Evolutionary conservation across 306 rosid genomes (phyloP), one percentile per base, ranked within the genome.

Genomic region (Vigna nakashimae): DNA sequence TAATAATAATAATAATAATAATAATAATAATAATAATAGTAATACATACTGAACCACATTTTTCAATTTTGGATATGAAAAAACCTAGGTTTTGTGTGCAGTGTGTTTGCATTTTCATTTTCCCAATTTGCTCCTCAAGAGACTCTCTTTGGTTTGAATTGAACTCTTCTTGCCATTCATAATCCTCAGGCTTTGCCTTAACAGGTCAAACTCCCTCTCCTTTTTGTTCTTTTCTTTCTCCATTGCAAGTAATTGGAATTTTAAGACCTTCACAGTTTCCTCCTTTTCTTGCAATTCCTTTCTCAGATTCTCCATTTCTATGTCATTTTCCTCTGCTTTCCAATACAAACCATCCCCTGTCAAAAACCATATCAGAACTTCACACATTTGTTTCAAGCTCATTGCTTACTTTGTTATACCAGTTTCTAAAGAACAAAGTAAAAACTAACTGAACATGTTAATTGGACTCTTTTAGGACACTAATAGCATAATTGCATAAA

Each of bases 151-250:
- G 5, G 40, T 76, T 65, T 58, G 85, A 76, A 75, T 49, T 50
- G 80, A 46, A 28, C 74, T 78, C 88, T 79, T 87, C 83, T 89
- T 86, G 76, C 86, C 89, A 82, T 75, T 87, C 87, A 95, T 85
- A 58, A 95, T 95, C 83, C 94, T 88, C 50, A 92, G 80, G 79
- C 99, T 95, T 59, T 95, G 99, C 88, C 89, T 95, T 65, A 95
- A 76, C 78, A 95, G 87, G 79, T 95, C 98, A 71, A 90, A 86
- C 79, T 95, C 98, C 63, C 90, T 80, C 46, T 91, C 96, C 46
- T 81, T 87, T 76, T 80, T 92, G 80, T 81, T 48, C 59, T 83
- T 82, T 22, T 88, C 96, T 53, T 86, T 78, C 86, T 85, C 92
- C 88, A 86, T 74, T 5, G 90, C 81, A 82, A 50, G 87, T 28